Conservation (phyloP, 106 monocot genomes). For the Platanthera guangdongensis region DNA sequence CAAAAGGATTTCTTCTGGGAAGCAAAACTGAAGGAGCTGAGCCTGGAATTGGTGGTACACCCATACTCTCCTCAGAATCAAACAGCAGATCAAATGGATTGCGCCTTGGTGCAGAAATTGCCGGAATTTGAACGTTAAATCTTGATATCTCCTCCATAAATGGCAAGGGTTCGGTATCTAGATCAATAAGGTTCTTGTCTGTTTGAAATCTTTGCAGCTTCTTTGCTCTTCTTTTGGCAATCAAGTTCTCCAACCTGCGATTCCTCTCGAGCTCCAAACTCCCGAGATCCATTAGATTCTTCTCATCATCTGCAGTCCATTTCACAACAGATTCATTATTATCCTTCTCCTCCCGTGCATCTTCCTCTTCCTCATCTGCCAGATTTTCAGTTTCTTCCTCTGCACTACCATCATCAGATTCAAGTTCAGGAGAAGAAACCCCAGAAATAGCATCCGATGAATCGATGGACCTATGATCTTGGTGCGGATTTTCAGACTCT, state of each 20-base stretch:
- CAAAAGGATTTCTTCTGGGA: constrained; percentile 53
- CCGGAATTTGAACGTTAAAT: constrained; percentile 43
- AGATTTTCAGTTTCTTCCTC: constrained; percentile 37
- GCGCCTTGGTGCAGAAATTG: constrained; percentile 39
- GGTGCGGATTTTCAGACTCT: constrained; percentile 37
- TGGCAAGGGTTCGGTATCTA: constrained; percentile 42
- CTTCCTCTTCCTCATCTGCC: constrained; percentile 30
- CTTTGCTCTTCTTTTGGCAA: constrained; percentile 62
- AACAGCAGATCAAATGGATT: constrained; percentile 73
- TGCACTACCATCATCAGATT: constrained; percentile 35
- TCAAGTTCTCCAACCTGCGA: constrained; percentile 57
- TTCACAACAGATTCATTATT: constrained; percentile 30
- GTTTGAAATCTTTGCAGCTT: constrained; percentile 29
- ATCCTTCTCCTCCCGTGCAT: constrained; percentile 33
- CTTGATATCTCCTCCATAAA: constrained; percentile 21
- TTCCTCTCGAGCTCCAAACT: constrained; percentile 69
- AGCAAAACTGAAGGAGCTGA: constrained; percentile 63
- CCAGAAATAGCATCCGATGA: constrained; percentile 25
- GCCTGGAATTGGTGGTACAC: constrained; percentile 54
- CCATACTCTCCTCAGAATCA: constrained; percentile 39
- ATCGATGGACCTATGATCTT: constrained; percentile 20
- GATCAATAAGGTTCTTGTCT: constrained; percentile 62
- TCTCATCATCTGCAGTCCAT: constrained; percentile 90
- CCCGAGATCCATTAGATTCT: constrained; percentile 66
- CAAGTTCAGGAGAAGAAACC: constrained; percentile 17